A percentile compares a stretch with the other conserved stretches of the same genome.
These are phyloP conservation scores for Aphanomyces invadans DNA, from an alignment of 352 stramenopile species.

Conservation along the genomic window DNA sequence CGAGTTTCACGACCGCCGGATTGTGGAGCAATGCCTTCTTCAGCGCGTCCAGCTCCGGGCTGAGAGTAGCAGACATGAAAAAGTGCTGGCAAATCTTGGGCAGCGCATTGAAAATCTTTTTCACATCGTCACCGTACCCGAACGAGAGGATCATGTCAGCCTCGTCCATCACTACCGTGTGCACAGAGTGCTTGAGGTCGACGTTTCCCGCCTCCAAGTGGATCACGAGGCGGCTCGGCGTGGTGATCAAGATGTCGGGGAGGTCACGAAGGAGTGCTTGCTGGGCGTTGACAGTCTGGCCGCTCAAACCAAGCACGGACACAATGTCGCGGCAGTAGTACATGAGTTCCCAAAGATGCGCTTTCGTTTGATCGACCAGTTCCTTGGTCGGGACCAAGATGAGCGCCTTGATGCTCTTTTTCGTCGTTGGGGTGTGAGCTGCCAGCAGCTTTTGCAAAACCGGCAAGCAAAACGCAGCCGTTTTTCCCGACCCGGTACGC, in stretches of 20 bases:
- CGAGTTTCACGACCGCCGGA: constrained; percentile 94
- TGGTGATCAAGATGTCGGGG: constrained; percentile 92
- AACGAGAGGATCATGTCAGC: constrained; percentile 98
- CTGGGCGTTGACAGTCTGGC: constrained; percentile 85
- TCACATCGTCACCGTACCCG: constrained; percentile 90
- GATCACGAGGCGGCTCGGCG: constrained; percentile 89
- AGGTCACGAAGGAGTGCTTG: constrained; percentile 78
- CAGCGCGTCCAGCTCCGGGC: constrained; percentile 92
- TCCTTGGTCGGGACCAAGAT: constrained; percentile 97
- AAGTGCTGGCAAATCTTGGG: constrained; percentile 98
- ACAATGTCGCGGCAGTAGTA: constrained; percentile 96
- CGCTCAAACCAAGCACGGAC: constrained; percentile 84
- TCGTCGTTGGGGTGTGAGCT: constrained; percentile 22
- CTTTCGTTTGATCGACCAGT: constrained; percentile 93
- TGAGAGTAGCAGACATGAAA: constrained; percentile 97
- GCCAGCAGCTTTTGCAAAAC: constrained; percentile 88
- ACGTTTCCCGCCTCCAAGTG: constrained; percentile 78
- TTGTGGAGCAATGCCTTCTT: constrained; percentile 97
- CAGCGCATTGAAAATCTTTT: constrained; percentile 88
- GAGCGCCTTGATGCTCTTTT: constrained; percentile 68
- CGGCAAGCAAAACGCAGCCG: constrained; percentile 88
- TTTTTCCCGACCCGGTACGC: constrained; percentile 91
- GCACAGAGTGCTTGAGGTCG: constrained; percentile 83
- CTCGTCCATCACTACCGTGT: constrained; percentile 98
- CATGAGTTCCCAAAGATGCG: constrained; percentile 88